These are phyloP conservation scores for Phytophthora melonis DNA, from an alignment of 352 stramenopile genomes.

Conservation along the genomic window DNA sequence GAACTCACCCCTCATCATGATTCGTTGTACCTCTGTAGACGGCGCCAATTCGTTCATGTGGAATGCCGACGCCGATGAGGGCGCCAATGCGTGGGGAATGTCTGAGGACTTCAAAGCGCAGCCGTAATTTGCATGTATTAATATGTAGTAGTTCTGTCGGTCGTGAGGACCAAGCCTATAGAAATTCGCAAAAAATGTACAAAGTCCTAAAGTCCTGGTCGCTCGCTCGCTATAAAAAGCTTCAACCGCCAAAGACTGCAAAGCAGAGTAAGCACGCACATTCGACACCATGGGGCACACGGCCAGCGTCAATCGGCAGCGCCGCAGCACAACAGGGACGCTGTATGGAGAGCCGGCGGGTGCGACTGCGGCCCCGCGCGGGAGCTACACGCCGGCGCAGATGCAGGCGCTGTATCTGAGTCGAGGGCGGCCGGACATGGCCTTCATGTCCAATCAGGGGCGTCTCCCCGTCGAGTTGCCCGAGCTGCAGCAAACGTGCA, in stretches of 20 bases:
- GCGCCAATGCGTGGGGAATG: constrained; percentile 67
- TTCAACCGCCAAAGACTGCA: constrained; percentile 6
- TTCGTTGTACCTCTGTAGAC: constrained; percentile 39
- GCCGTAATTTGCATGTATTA: neutral
- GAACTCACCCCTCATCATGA: neutral
- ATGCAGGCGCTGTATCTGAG: constrained; percentile 88
- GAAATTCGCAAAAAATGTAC: constrained; percentile 3
- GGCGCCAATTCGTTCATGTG: constrained; percentile 79
- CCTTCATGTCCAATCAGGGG: constrained; percentile 84
- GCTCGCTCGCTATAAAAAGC: constrained; percentile 25
- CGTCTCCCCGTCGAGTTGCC: constrained; percentile 61
- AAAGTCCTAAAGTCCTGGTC: neutral
- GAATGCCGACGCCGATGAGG: constrained; percentile 74
- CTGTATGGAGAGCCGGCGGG: constrained; percentile 76
- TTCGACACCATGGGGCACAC: constrained; percentile 70
- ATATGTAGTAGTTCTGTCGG: neutral
- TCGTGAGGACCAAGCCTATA: neutral
- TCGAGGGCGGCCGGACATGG: constrained; percentile 81
- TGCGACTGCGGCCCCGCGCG: constrained; percentile 44
- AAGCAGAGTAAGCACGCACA: neutral
- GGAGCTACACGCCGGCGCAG: constrained; percentile 81
- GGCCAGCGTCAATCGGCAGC: constrained; percentile 68
- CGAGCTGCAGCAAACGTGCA: constrained; percentile 87
- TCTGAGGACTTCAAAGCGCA: constrained; percentile 48
- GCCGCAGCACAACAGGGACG: constrained; percentile 42